phyloP scores from a whole-genome alignment of 805 yeast genomes.

The Cyberlindnera xylosilytica region DNA sequence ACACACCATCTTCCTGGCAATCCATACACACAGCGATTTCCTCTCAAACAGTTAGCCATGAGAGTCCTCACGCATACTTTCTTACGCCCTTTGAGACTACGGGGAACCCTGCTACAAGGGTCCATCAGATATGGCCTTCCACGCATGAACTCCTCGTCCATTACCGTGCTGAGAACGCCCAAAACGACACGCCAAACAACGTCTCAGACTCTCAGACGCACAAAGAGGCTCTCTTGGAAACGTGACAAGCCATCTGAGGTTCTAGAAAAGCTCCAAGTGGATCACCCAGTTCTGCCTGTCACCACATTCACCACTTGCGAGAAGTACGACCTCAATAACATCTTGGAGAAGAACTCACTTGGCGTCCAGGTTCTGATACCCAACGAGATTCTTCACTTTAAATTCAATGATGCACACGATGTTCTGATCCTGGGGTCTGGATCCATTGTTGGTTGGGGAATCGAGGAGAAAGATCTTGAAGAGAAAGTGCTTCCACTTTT shows the following conservation, averaged over 20 bases:
- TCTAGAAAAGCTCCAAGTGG: conserved; percentile 5
- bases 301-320: conserved; percentile 76
- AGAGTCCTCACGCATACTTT: too few species aligned
- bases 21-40: too few species aligned
- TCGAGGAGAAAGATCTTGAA: conserved; percentile 51
- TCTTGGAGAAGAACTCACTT: conserved; percentile 30
- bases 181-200: conserved; percentile 12
- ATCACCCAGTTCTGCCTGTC: conserved; percentile 40
- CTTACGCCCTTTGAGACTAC: too few species aligned
- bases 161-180: conserved; percentile 2
- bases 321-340: conserved; percentile 53
- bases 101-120: too few species aligned
- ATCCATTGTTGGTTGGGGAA: conserved; percentile 80
- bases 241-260: conserved; percentile 3
- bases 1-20: too few species aligned
- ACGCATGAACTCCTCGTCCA: conserved; percentile 3
- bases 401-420: conserved; percentile 43
- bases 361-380: conserved; percentile 45
- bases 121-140: too few species aligned
- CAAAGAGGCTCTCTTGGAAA: conserved; percentile 9
- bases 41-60: too few species aligned
- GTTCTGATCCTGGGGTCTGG: conserved; percentile 74
- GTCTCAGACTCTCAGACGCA: conserved; percentile 14
- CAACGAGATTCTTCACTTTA: conserved; percentile 63
- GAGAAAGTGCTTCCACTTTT: conserved; percentile 52